Base-by-base conservation (phyloP, 108 stramenopile species). In the Cyclostephanos invisitatus region DNA sequence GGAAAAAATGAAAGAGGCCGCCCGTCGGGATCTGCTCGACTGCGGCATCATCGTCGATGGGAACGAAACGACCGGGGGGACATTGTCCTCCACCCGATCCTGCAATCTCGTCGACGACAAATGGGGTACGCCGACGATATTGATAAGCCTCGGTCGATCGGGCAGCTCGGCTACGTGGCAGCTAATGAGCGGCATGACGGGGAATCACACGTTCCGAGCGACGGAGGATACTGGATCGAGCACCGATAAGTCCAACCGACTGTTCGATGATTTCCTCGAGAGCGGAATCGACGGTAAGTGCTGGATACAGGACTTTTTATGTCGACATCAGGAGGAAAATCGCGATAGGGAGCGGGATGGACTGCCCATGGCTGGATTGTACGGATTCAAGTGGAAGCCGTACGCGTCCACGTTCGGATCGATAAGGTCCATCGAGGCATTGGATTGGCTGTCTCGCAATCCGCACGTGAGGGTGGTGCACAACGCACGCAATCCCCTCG, bases 91-190 rank as follows among this genome's bases (percentile, higher is more conserved):
- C 40, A 1, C 8, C 40, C 40, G 11, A 8, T 46, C 44, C 15
- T 46, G 44, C 44, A 3, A 46, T 15, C 44, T 46, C 0, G 3
- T 15, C 12, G 44, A 46, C 15, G 2, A 0, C 3, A 14, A 15
- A 46, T 46, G 44, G 44, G 44, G 44, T 1, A 46, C 44, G 15
- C 62, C 62, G 20, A 20, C 40, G 22, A 37, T 62, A 15, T 15
- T 62, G 12, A 62, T 62, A n/a, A 42, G 37, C 25, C 62, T 62
- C 32, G 62, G 62, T 10, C 25, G 62, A 20, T 42, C 37, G 9
- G 62, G 62, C 10, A 36, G 28, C 2, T 20, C 37, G 36, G 32
- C 40, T 8, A 62, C 62, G 20, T 62, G 62, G 62, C 21, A 27
- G 10, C 36, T 42, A 9, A 62, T 62, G 62, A 42, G 37, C 40